Evolutionary conservation across 176 grass and related monocot species (phyloP), one percentile per base, ranked within the genome.

Genomic region (Tuctoria greenei): DNA sequence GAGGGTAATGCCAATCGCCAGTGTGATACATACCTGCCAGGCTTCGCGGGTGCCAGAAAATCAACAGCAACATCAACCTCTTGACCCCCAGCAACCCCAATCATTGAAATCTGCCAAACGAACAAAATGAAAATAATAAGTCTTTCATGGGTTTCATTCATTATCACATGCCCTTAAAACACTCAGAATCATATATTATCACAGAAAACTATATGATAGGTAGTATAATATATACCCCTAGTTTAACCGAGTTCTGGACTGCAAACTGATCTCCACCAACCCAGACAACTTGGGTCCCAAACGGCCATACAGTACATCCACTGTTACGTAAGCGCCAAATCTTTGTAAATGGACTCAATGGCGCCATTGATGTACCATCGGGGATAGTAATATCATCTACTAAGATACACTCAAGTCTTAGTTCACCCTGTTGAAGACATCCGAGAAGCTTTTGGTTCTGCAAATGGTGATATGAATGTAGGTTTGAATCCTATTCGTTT

Each of bases 261-360:
- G 75, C 17, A 81, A 98, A 83, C 26, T 86, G 68, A 87, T 94
- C 68, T 47, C 95, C 95, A 6, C 84, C 91, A 73, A 77, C 66
- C 91, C 91, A 98, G 39, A 73, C 20, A 75, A 98, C 89, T 3
- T 79, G 64, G 3, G 87, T 92, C 31, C 95, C 91, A 69, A 49
- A 94, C 1, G 95, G 91, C 95, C 95, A 98, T 16, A 28, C 57
- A 1, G 67, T 69, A 45, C 37, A 60, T 27, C 95, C 95, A 77
- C 70, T 88, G 79, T 98, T 98, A 41, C 66, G 50, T 77, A 98
- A 78, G 79, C 86, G 76, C 95, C 95, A 98, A 68, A 98, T 82
- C 75, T 98, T 94, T 7, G 80, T 93, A 64, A 98, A 94, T 54
- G 64, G 79, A 65, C 77, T 90, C 46, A 65, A 88, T 2, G 95